Evolutionary conservation across 495 filamentous ascomycete genomes (phyloP).

Genomic region (Coniosporium apollinis): DNA sequence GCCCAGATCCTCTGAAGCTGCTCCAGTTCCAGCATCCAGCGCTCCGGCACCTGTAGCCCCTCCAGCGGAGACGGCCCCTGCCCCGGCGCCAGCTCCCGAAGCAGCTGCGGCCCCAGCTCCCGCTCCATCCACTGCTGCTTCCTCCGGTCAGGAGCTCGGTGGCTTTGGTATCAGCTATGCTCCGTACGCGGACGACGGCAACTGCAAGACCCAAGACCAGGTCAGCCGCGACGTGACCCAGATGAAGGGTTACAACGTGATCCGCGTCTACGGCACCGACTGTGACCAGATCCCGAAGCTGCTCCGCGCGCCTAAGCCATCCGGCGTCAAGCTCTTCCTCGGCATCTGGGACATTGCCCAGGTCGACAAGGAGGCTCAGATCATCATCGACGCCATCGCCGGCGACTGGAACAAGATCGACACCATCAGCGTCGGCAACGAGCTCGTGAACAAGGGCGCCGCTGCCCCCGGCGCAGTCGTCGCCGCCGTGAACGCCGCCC

Average conservation of each 20-base stretch:
- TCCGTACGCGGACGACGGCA: constrained; percentile 47
- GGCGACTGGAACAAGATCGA: constrained; percentile 47
- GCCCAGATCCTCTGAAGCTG: background rate
- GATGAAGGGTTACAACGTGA: constrained; percentile 33
- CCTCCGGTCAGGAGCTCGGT: constrained; percentile 10
- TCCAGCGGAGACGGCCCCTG: constrained; percentile 1
- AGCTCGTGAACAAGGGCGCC: constrained; percentile 50
- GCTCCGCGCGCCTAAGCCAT: constrained; percentile 36
- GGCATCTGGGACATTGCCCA: constrained; percentile 51
- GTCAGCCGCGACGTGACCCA: constrained; percentile 44
- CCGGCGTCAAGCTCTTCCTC: constrained; percentile 49
- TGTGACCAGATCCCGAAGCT: constrained; percentile 53
- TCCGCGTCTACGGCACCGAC: constrained; percentile 71
- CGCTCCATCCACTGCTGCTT: constrained; percentile 10
- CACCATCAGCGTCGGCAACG: constrained; percentile 66
- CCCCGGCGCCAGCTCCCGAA: constrained; percentile 7
- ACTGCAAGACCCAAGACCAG: constrained; percentile 48
- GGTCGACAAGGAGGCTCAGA: constrained; percentile 34
- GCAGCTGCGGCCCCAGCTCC: constrained; percentile 4
- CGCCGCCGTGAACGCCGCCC: constrained; percentile 36
- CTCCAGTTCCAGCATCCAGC: background rate
- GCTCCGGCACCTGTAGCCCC: background rate
- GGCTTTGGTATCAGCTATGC: constrained; percentile 64
- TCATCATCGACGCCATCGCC: constrained; percentile 36
- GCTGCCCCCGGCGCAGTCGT: constrained; percentile 35